Conservation (phyloP, 768 basidiomycete species). For the Sistotremastrum suecicum region DNA sequence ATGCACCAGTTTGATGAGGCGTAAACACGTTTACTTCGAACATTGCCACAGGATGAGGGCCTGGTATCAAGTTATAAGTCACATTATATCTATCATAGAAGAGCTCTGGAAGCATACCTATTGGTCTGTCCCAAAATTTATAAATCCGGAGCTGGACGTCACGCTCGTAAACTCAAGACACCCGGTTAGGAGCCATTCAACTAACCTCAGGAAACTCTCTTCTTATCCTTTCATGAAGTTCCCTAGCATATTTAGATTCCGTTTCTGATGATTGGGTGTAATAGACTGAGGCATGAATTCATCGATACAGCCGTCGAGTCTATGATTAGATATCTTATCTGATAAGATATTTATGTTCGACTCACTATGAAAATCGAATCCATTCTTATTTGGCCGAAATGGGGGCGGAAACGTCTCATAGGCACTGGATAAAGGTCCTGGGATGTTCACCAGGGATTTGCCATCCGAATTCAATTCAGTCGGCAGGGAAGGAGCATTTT, state of each 20-base stretch:
- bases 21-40: slow-evolving; percentile 56
- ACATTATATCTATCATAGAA: background rate
- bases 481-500: slow-evolving; percentile 28
- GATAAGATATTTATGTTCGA: background rate
- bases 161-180: background rate
- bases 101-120: slow-evolving; percentile 27
- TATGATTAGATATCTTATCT: background rate
- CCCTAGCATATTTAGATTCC: slow-evolving; percentile 33
- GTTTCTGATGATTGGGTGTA: slow-evolving; percentile 33
- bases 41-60: slow-evolving; percentile 59
- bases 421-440: slow-evolving; percentile 29
- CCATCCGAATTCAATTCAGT: slow-evolving; percentile 35
- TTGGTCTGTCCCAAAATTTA: slow-evolving; percentile 44
- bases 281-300: slow-evolving; percentile 33
- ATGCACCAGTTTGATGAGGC: slow-evolving; percentile 53
- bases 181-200: background rate
- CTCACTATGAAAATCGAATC: slow-evolving; percentile 65
- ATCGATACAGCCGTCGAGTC: background rate
- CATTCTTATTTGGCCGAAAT: slow-evolving; percentile 37
- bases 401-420: slow-evolving; percentile 44
- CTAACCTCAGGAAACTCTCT: slow-evolving; percentile 57
- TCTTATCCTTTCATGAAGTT: slow-evolving; percentile 43
- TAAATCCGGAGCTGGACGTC: slow-evolving; percentile 40
- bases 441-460: slow-evolving; percentile 39
- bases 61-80: slow-evolving; percentile 13